Base-by-base conservation (phyloP, 2,329 filamentous ascomycete genomes). In the Penicillium sclerotiorum region DNA sequence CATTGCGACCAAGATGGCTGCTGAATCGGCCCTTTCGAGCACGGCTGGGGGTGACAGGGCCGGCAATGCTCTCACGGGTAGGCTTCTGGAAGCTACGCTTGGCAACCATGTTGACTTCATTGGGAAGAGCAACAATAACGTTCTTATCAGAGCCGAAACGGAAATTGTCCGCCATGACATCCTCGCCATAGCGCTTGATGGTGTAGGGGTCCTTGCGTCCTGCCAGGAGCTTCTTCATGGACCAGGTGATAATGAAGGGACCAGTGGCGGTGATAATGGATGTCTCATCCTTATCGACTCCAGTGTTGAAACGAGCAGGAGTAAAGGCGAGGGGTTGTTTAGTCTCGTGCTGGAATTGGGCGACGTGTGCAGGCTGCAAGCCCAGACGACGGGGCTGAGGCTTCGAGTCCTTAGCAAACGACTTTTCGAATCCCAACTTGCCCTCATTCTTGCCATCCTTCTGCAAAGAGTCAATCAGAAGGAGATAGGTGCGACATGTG, bases 151-250 rank as follows among this genome's bases (percentile, higher is more conserved):
- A 92, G 39, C 93, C 93, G 65, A 91, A 99, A 64, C 94, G 91
- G 84, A 99, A 99, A 70, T 99, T 95, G 70, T 99, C 94, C 4
- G 94, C 94, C 79, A 95, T 96, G 67, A 99, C 91, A 56, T 95
- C 88, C 64, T 99, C 94, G 1, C 85, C 82, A 68, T 99, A 99
- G 13, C 94, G 87, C 80, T 97, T 96, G 80, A 99, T 97, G 61
- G 86, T 89, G 76, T 99, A 99, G 0, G 93, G 88, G 52, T 94
- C 88, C 72, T 92, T 94, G 57, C 82, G 82, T 45, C 89, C 90
- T 18, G 80, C 80, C 12, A 96, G 72, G 1, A 97, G 82, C 78
- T 95, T 95, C 80, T 91, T 94, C 71, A 99, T 72, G 67, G 86
- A 93, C 94, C 94, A 99, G 42, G 95, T 95, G 42, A 99, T 83